Conservation (phyloP, 495 filamentous ascomycete species). For the Copromyces sp. region DNA sequence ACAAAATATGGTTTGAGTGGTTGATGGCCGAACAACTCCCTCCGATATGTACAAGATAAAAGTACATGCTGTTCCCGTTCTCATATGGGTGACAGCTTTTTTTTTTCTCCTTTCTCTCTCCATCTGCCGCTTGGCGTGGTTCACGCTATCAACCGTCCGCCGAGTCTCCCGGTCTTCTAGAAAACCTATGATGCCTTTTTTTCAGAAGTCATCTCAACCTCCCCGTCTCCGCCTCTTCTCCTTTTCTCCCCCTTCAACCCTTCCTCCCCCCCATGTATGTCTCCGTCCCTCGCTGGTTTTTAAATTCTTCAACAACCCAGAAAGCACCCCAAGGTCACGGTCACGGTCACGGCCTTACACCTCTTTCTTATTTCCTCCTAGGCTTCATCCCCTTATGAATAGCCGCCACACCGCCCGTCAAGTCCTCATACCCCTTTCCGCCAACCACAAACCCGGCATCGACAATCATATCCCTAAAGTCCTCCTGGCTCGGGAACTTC, state of each 20-base stretch:
- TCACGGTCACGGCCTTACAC: neutral
- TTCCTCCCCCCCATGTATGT: slow-evolving; percentile 1
- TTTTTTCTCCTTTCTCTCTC: neutral
- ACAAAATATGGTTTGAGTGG: neutral
- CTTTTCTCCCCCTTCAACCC: too few relatives aligned
- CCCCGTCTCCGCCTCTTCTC: too few relatives aligned
- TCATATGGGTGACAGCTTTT: neutral
- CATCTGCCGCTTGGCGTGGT: neutral
- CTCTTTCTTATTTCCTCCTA: slow-evolving; percentile 15
- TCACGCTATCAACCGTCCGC: neutral
- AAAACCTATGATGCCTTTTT: neutral
- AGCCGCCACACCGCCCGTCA: slow-evolving; percentile 85
- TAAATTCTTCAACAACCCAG: too few relatives aligned
- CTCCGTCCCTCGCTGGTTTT: too few relatives aligned
- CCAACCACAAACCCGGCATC: slow-evolving; percentile 81
- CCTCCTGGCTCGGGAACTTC: slow-evolving; percentile 73
- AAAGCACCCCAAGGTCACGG: too few relatives aligned
- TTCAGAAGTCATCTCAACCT: neutral
- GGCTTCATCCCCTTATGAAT: slow-evolving; percentile 97
- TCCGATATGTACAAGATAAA: neutral
- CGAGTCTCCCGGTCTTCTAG: neutral
- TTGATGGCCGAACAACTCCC: neutral
- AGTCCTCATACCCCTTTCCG: slow-evolving; percentile 71
- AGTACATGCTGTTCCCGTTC: neutral
- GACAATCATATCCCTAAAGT: slow-evolving; percentile 79